Conservation (phyloP, 495 filamentous ascomycete species). For the Penicillium cinerascens region DNA sequence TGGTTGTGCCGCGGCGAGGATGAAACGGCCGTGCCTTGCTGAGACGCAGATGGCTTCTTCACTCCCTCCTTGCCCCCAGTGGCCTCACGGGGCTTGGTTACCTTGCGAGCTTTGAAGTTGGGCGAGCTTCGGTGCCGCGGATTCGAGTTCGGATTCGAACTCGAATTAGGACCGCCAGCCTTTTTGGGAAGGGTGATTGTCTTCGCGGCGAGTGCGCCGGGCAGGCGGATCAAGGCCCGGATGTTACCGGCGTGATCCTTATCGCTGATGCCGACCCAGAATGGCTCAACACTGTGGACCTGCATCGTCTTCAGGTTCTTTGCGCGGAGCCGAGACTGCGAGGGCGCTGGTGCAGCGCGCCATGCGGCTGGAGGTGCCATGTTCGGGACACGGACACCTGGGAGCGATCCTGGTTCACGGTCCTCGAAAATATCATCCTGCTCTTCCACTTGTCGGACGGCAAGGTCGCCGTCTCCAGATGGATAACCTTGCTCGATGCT, state of each 20-base stretch:
- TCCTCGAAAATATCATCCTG: conserved; percentile 81
- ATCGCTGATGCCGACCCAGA: conserved; percentile 30
- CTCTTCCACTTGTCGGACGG: conserved; percentile 64
- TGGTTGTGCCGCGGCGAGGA: conserved; percentile 27
- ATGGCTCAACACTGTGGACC: conserved; percentile 38
- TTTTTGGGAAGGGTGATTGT: conserved; percentile 33
- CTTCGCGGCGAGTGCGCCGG: conserved; percentile 32
- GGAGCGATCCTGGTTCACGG: conserved; percentile 74
- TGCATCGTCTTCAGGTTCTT: conserved; percentile 40
- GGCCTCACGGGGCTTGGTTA: conserved; percentile 32
- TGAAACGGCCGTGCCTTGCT: conserved; percentile 21
- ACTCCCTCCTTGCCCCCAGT: conserved; percentile 11
- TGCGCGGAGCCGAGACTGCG: conserved; percentile 28
- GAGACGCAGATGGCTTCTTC: conserved; percentile 29
- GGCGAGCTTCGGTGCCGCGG: conserved; percentile 28
- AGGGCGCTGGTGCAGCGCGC: conserved; percentile 41
- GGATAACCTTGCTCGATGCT: conserved; percentile 24
- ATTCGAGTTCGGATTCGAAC: neutral
- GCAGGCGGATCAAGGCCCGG: conserved; percentile 32
- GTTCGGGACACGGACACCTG: conserved; percentile 62
- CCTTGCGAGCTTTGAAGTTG: conserved; percentile 35
- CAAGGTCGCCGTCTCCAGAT: conserved; percentile 39
- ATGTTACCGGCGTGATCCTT: conserved; percentile 35
- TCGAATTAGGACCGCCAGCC: conserved; percentile 5
- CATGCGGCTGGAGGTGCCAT: conserved; percentile 54